These are phyloP conservation scores for Dendrobium catenatum DNA, from an alignment of 106 monocot genomes.

Conservation along the genomic window DNA sequence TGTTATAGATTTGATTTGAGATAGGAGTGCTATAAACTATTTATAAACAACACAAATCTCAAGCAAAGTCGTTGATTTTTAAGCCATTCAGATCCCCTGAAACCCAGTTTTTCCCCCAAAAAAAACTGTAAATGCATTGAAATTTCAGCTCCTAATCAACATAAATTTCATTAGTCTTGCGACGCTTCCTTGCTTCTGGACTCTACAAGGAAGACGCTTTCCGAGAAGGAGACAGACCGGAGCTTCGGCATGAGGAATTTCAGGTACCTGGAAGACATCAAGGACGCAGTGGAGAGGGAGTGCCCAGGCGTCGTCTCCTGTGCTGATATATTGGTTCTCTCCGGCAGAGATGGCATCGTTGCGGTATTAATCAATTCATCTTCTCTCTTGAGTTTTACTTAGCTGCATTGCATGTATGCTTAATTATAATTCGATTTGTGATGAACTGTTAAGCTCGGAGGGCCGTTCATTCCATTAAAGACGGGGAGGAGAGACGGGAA, in stretches of 20 bases:
- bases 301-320: slow-evolving; percentile 76
- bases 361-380: slow-evolving; percentile 13
- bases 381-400: neutral
- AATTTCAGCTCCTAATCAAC: too few relatives aligned
- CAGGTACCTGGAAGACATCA: slow-evolving; percentile 67
- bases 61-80: too few relatives aligned
- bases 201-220: slow-evolving; percentile 57
- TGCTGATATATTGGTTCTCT: slow-evolving; percentile 61
- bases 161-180: slow-evolving; percentile 42
- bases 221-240: slow-evolving; percentile 81
- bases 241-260: slow-evolving; percentile 88
- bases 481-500: slow-evolving; percentile 74
- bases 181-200: slow-evolving; percentile 77
- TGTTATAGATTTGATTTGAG: too few relatives aligned
- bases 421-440: neutral
- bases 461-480: slow-evolving; percentile 70
- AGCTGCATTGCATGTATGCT: too few relatives aligned
- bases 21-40: neutral
- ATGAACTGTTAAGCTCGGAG: slow-evolving; percentile 34
- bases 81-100: too few relatives aligned
- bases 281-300: slow-evolving; percentile 82
- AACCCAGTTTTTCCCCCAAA: too few relatives aligned
- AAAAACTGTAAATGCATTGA: too few relatives aligned
- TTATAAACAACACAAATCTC: neutral
- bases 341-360: slow-evolving; percentile 62